Conservation (phyloP, 1,139 yeast species). For the Starmera stellimalicola region DNA sequence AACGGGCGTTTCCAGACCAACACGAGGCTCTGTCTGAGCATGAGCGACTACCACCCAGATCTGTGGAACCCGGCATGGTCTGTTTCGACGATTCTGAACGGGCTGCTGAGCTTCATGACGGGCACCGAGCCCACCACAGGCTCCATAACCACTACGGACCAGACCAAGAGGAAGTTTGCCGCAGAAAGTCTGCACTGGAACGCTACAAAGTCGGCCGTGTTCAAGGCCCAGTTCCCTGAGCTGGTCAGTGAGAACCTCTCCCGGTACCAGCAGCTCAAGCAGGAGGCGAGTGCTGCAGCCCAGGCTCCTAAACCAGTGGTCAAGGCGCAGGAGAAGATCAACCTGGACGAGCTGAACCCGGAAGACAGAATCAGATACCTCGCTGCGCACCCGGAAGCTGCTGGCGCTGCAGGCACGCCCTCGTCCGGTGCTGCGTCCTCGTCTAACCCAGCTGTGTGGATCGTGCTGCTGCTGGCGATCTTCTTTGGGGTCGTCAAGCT, state of each 20-base stretch:
- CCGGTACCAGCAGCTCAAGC: constrained; percentile 15
- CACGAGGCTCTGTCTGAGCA: constrained; percentile 72
- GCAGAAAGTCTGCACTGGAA: constrained; percentile 59
- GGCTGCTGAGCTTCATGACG: constrained; percentile 80
- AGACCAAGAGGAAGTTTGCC: constrained; percentile 36
- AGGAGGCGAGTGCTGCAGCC: constrained; percentile 1
- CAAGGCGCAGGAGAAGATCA: constrained; percentile 4
- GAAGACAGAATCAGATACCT: constrained; percentile 37
- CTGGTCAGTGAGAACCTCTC: constrained; percentile 38
- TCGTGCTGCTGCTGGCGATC: constrained; percentile 23
- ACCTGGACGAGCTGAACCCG: constrained; percentile 30
- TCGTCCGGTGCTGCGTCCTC: constrained; percentile 7
- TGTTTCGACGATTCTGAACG: constrained; percentile 77
- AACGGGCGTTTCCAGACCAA: constrained; percentile 72
- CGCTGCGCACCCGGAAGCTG: constrained; percentile 8
- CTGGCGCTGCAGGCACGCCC: constrained; percentile 4
- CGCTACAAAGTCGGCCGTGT: constrained; percentile 35
- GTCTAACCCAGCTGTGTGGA: constrained; percentile 19
- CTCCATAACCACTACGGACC: constrained; percentile 43
- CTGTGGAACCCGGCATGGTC: constrained; percentile 96
- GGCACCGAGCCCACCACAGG: constrained; percentile 51
- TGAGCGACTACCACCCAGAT: constrained; percentile 91
- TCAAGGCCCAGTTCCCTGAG: constrained; percentile 61
- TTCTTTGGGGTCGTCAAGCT: constrained; percentile 18
- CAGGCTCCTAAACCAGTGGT: neutral